Evolutionary conservation across 768 basidiomycete species (phyloP).

Genomic region (Pseudohyphozyma bogoriensis): DNA sequence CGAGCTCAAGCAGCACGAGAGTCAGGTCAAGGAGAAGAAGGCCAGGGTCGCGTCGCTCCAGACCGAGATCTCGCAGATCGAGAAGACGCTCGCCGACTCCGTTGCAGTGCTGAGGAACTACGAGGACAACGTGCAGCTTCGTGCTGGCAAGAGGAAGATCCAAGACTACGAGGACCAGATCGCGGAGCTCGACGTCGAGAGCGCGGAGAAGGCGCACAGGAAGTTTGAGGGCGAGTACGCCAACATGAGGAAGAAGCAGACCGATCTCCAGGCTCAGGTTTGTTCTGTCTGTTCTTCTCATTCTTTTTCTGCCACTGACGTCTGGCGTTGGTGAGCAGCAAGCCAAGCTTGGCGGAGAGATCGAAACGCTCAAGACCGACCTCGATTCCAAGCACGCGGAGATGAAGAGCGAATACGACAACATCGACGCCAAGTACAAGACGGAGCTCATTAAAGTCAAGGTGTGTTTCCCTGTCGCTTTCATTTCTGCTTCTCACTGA

Average conservation of each 20-base stretch:
- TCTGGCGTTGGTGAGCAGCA: constrained; percentile 35
- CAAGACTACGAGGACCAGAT: constrained; percentile 59
- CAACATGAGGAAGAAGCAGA: constrained; percentile 60
- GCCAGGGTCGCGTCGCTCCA: constrained; percentile 22
- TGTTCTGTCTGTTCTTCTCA: constrained; percentile 15
- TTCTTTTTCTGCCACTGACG: background rate
- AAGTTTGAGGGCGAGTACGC: constrained; percentile 75
- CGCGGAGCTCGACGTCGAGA: constrained; percentile 67
- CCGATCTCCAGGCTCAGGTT: constrained; percentile 59
- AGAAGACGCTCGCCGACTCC: constrained; percentile 44
- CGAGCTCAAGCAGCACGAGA: constrained; percentile 22
- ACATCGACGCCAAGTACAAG: constrained; percentile 72
- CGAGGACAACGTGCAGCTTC: constrained; percentile 71
- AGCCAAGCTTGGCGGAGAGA: constrained; percentile 76
- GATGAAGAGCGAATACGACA: constrained; percentile 65
- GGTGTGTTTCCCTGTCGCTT: constrained; percentile 43
- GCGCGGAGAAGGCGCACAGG: constrained; percentile 68
- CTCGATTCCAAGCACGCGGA: constrained; percentile 58
- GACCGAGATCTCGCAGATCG: constrained; percentile 25
- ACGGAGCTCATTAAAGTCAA: constrained; percentile 91
- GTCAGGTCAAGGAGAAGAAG: constrained; percentile 21
- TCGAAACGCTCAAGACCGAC: constrained; percentile 61
- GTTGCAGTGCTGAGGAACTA: constrained; percentile 59
- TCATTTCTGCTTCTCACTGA: no score
- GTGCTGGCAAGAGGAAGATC: constrained; percentile 59